Conservation (phyloP, 176 grass and related monocot species). For the Juncus effusus region DNA sequence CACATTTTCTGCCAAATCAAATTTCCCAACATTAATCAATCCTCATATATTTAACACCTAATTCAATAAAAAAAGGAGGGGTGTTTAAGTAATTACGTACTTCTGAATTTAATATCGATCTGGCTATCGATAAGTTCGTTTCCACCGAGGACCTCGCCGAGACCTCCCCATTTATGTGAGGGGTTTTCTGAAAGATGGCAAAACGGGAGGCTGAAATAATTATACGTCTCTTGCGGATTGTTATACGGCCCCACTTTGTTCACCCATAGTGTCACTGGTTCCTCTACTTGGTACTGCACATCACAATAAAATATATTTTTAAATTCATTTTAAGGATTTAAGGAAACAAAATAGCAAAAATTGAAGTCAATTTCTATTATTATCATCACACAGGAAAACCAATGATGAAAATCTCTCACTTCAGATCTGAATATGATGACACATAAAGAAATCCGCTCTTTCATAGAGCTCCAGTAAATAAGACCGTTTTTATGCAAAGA, state of each 20-base stretch:
- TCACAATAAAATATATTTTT: background rate
- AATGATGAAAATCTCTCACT: background rate
- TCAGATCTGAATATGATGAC: slow-evolving; percentile 21
- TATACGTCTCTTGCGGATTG: slow-evolving; percentile 93
- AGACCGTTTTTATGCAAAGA: background rate
- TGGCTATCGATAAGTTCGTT: slow-evolving; percentile 92
- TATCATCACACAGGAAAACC: slow-evolving; percentile 1
- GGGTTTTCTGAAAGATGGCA: slow-evolving; percentile 73
- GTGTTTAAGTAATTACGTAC: slow-evolving; percentile 28
- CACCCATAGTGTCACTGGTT: slow-evolving; percentile 76
- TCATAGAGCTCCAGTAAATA: background rate
- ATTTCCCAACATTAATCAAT: background rate
- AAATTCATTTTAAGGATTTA: too few species aligned
- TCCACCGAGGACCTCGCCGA: slow-evolving; percentile 84
- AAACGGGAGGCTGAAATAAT: slow-evolving; percentile 91
- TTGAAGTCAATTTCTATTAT: slow-evolving; percentile 12
- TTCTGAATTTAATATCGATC: slow-evolving; percentile 69
- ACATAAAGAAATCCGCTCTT: background rate
- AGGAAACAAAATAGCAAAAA: background rate
- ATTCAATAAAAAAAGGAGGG: background rate
- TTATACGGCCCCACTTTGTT: slow-evolving; percentile 98
- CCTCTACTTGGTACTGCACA: slow-evolving; percentile 63
- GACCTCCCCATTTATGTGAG: slow-evolving; percentile 80
- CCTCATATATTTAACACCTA: too few species aligned
- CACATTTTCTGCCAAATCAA: slow-evolving; percentile 59